These are phyloP conservation scores for Ophiostoma sp. DNA, from an alignment of 2,329 filamentous ascomycete species.

Conservation along the genomic window DNA sequence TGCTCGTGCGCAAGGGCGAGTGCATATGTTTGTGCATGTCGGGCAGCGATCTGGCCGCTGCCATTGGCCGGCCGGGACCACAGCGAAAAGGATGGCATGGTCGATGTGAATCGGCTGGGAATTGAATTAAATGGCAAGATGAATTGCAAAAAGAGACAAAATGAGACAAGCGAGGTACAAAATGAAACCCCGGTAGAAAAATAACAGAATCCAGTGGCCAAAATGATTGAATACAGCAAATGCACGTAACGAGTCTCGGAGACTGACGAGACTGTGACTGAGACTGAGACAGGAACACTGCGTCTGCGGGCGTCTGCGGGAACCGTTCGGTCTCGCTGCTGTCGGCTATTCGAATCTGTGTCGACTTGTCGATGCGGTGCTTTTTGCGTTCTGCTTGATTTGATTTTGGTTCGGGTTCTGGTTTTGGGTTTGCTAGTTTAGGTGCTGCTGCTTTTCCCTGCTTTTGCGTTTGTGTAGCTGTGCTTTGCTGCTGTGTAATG, in stretches of 20 bases:
- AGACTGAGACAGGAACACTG: background rate
- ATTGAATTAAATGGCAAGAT: background rate
- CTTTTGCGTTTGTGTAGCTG: background rate
- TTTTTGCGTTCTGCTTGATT: background rate
- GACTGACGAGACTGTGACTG: background rate
- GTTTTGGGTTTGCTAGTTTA: background rate
- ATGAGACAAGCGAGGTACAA: background rate
- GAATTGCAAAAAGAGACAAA: background rate
- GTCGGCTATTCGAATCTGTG: background rate
- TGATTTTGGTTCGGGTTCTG: background rate
- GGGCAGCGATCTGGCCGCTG: constrained; percentile 2
- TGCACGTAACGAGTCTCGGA: background rate
- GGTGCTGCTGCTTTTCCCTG: background rate
- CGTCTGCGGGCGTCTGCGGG: background rate
- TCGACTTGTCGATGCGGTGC: too few species aligned
- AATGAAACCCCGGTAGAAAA: background rate
- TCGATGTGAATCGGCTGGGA: background rate
- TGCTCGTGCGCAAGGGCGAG: constrained; percentile 1
- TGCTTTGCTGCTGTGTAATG: background rate
- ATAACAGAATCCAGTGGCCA: background rate
- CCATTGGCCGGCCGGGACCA: background rate
- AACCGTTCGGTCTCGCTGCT: background rate
- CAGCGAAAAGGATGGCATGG: constrained; percentile 12
- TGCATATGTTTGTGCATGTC: constrained; percentile 9
- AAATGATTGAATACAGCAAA: background rate